Evolutionary conservation across 2,329 filamentous ascomycete genomes (phyloP).

Genomic region (Fusarium torreyae): DNA sequence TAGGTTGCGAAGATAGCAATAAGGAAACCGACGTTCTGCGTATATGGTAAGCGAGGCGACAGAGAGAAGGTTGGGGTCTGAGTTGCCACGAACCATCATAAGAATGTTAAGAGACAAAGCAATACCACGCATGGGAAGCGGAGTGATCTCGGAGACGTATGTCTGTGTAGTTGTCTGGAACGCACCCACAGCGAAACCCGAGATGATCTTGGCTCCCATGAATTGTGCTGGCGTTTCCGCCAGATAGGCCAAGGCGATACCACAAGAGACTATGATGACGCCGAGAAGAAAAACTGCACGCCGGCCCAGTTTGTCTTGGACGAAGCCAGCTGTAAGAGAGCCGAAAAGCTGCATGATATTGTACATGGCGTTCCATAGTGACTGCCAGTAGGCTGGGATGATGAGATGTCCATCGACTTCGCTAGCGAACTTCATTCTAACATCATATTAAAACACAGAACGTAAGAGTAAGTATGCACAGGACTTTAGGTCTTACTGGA

Average conservation of each 20-base stretch:
- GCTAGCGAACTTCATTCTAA: constrained; percentile 20
- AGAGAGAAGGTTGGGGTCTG: no score
- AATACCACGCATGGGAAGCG: constrained; percentile 12
- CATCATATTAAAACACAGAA: neutral
- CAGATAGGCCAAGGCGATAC: constrained; percentile 3
- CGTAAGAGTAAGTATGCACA: accelerated
- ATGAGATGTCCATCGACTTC: constrained; percentile 12
- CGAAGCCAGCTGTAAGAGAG: constrained; percentile 1
- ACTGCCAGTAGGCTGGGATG: constrained; percentile 26
- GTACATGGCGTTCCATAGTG: constrained; percentile 16
- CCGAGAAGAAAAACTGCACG: constrained; percentile 2
- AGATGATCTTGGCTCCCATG: constrained; percentile 27
- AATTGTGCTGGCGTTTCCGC: constrained; percentile 25
- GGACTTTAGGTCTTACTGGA: neutral
- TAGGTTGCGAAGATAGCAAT: constrained; percentile 12
- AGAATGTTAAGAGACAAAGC: constrained; percentile 11
- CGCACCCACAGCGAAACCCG: constrained; percentile 19
- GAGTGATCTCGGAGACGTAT: constrained; percentile 17
- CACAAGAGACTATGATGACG: constrained; percentile 10
- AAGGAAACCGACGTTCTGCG: constrained; percentile 11
- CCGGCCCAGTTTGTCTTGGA: constrained; percentile 8
- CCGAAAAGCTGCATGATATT: constrained; percentile 27
- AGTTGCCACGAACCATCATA: constrained; percentile 3
- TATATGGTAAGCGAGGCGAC: neutral
- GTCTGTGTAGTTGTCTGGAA: constrained; percentile 26